Base-by-base conservation (phyloP, 164 flowering plant species). In the Piper longum region DNA sequence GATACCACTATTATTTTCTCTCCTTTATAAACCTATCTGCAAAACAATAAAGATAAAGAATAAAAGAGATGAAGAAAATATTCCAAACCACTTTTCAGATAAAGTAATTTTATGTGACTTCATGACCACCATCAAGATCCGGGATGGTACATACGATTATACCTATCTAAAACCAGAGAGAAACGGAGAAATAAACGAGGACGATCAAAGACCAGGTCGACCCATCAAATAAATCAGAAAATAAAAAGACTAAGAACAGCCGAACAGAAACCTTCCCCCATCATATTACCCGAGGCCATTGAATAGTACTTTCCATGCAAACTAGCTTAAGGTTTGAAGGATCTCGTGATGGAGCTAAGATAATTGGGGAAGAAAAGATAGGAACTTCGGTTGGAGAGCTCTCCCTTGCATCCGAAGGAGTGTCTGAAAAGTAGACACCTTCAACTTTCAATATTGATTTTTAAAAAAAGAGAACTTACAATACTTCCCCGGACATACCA, bases 261-360 rank as follows among this genome's bases (percentile, higher is more conserved):
- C 48, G 11, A 5, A 5, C 48, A 44, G 48, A 44, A 44, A 44
- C 11, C 48, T 9, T 44, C 12, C 60, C 42, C 14, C 42, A 36
- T 57, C 9, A 40, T 40, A n/a, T 56, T 64, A 64, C 66, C 66
- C 56, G 66, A 41, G 66, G 66, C 66, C 66, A 64, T 56, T 64
- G 66, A 64, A 54, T 60, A 19, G 61, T 41, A 64, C 36, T 26
- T 26, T 64, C 66, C 66, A 64, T 64, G 65, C 58, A 63, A 56
- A 52, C 51, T 18, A 14, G 60, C 14, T 26, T 26, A 26, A 26
- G 36, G n/a, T n/a, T n/a, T n/a, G n/a, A n/a, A n/a, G n/a, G n/a
- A n/a, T n/a, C n/a, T n/a, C n/a, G n/a, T n/a, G n/a, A n/a, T n/a
- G n/a, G n/a, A n/a, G n/a, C n/a, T n/a, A n/a, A n/a, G n/a, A n/a